Percentiles rank a stretch among this genome's conserved stretches.
phyloP scores from a whole-genome alignment of 208 protist genomes.

The Crithidia mellificae region DNA sequence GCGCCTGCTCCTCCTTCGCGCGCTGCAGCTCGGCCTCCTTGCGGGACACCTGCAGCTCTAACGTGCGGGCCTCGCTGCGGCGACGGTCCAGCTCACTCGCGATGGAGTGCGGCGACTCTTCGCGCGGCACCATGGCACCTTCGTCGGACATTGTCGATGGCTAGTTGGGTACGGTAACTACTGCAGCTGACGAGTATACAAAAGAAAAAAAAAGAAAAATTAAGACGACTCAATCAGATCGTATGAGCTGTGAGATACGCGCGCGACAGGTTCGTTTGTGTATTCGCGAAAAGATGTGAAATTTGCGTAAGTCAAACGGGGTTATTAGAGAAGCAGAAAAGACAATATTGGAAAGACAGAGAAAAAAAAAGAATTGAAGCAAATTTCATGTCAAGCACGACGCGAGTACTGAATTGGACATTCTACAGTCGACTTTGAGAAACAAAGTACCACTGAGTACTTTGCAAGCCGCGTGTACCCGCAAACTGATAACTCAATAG shows the following conservation, averaged over 20 bases:
- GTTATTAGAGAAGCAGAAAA: no score
- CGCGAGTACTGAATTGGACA: no score
- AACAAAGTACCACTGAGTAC: no score
- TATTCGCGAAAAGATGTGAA: not conserved
- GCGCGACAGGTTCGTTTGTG: not conserved
- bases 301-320: no score
- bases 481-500: no score
- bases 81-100: constrained; percentile 54
- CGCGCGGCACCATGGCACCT: constrained; percentile 48
- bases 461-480: no score
- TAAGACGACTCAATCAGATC: constrained; percentile 8
- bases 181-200: not conserved
- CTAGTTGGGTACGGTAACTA: constrained; percentile 4
- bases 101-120: constrained; percentile 37
- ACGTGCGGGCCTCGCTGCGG: constrained; percentile 50
- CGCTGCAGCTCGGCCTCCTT: constrained; percentile 80
- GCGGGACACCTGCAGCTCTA: constrained; percentile 68
- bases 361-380: no score
- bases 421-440: no score
- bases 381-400: no score
- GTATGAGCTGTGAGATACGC: not conserved
- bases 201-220: constrained; percentile 6
- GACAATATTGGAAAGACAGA: no score
- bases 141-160: constrained; percentile 44
- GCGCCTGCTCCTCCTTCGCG: constrained; percentile 74